phyloP scores from a whole-genome alignment of 2,329 filamentous ascomycete genomes.

The Tolypocladium capitatum region DNA sequence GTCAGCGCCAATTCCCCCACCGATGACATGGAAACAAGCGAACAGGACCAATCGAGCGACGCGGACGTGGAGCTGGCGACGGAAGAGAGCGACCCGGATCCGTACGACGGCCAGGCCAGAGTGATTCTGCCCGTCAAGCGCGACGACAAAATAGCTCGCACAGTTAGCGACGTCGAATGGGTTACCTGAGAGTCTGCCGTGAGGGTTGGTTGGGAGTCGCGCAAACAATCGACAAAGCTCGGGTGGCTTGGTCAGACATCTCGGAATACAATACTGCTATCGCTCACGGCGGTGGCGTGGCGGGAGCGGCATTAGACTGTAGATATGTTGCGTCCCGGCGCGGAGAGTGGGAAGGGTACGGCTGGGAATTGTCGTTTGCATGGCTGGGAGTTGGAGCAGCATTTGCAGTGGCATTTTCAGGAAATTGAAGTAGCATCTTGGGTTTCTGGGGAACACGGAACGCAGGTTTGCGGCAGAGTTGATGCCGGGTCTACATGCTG shows the following conservation, averaged over 20 bases:
- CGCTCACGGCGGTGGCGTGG: background rate
- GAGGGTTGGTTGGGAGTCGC: no score
- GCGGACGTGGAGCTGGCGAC: constrained; percentile 16
- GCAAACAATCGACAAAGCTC: no score
- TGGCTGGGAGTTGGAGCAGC: no score
- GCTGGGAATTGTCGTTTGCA: no score
- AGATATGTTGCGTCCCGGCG: background rate
- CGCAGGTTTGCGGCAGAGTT: no score
- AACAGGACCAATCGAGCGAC: constrained; percentile 18
- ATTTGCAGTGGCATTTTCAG: no score
- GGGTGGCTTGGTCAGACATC: no score
- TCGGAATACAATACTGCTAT: background rate
- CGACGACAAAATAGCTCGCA: background rate
- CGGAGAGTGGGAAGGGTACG: background rate
- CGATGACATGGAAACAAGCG: constrained; percentile 20
- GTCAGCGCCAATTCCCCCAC: constrained; percentile 10
- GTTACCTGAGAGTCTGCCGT: background rate
- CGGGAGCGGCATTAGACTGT: background rate
- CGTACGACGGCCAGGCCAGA: constrained; percentile 10
- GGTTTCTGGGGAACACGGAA: no score
- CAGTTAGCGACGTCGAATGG: background rate
- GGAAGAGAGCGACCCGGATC: constrained; percentile 20
- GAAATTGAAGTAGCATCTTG: no score
- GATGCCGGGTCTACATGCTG: no score
- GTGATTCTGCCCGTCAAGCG: background rate